phyloP scores from a whole-genome alignment of 78 protist species.

The Dictyostelium intermedium region DNA sequence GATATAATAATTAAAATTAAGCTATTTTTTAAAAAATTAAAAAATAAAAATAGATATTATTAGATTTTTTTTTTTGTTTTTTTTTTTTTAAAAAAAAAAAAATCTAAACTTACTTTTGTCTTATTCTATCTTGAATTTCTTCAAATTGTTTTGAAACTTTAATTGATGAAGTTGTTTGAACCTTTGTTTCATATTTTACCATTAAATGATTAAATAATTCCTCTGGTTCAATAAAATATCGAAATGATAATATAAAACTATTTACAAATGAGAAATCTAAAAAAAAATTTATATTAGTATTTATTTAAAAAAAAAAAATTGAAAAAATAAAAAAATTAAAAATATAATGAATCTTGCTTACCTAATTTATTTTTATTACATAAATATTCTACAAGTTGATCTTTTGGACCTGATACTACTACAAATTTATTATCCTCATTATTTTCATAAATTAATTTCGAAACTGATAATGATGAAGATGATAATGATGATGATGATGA shows the following conservation, averaged over 20 bases:
- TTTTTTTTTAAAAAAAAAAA: neutral
- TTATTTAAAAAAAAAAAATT: neutral
- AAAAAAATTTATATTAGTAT: neutral
- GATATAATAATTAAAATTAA: no score
- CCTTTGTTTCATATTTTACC: slow-evolving; percentile 15
- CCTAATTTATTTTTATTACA: slow-evolving; percentile 49
- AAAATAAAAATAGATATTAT: no score
- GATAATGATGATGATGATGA: neutral
- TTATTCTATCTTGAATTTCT: slow-evolving; percentile 29
- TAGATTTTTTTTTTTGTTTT: no score
- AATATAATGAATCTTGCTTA: neutral
- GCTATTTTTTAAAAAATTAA: no score
- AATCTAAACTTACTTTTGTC: slow-evolving; percentile 43
- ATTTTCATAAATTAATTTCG: slow-evolving; percentile 11
- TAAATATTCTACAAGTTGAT: slow-evolving; percentile 45
- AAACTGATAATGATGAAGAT: neutral
- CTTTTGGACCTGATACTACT: slow-evolving; percentile 54
- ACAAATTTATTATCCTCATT: slow-evolving; percentile 10
- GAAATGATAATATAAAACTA: slow-evolving; percentile 31
- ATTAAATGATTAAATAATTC: slow-evolving; percentile 44
- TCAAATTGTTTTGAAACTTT: slow-evolving; percentile 47
- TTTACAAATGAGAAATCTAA: slow-evolving; percentile 37
- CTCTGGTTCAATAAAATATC: slow-evolving; percentile 17
- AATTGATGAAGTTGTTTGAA: neutral
- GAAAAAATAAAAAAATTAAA: neutral